phyloP scores from a whole-genome alignment of 257 asterid genomes.

The Rubia yunnanensis region DNA sequence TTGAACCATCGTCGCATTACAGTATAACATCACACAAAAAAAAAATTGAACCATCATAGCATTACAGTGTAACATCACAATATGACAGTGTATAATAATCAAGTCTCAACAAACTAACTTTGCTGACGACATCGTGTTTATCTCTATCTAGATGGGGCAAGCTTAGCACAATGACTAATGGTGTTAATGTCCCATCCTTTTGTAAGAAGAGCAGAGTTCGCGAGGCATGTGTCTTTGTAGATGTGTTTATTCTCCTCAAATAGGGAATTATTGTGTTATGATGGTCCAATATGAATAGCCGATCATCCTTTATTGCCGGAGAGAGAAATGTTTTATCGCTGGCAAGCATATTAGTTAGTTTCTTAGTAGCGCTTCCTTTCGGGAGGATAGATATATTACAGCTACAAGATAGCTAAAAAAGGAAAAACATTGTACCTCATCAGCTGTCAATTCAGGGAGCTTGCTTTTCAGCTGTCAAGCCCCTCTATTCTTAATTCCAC shows the following conservation, averaged over 20 bases:
- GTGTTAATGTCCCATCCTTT: slow-evolving; percentile 53
- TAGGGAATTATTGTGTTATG: slow-evolving; percentile 61
- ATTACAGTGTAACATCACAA: too few relatives aligned
- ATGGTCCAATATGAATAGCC: slow-evolving; percentile 57
- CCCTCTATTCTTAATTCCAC: too few relatives aligned
- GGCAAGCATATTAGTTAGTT: too few relatives aligned
- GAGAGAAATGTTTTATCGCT: background rate
- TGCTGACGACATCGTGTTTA: slow-evolving; percentile 42
- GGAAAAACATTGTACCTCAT: slow-evolving; percentile 28
- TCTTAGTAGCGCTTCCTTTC: too few relatives aligned
- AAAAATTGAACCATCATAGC: too few relatives aligned
- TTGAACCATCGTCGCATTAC: too few relatives aligned
- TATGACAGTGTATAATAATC: too few relatives aligned
- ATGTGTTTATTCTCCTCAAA: slow-evolving; percentile 43
- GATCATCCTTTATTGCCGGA: slow-evolving; percentile 44
- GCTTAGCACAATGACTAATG: slow-evolving; percentile 70
- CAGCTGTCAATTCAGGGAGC: slow-evolving; percentile 41
- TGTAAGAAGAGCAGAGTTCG: slow-evolving; percentile 60
- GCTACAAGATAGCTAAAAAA: too few relatives aligned
- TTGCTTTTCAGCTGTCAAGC: too few relatives aligned
- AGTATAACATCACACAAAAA: too few relatives aligned
- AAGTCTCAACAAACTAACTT: too few relatives aligned
- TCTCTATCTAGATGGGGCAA: slow-evolving; percentile 62
- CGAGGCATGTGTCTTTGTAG: slow-evolving; percentile 56
- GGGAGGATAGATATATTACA: too few relatives aligned